Evolutionary conservation across 2,329 filamentous ascomycete genomes (phyloP).

Genomic region (Neofusicoccum cordaticola): DNA sequence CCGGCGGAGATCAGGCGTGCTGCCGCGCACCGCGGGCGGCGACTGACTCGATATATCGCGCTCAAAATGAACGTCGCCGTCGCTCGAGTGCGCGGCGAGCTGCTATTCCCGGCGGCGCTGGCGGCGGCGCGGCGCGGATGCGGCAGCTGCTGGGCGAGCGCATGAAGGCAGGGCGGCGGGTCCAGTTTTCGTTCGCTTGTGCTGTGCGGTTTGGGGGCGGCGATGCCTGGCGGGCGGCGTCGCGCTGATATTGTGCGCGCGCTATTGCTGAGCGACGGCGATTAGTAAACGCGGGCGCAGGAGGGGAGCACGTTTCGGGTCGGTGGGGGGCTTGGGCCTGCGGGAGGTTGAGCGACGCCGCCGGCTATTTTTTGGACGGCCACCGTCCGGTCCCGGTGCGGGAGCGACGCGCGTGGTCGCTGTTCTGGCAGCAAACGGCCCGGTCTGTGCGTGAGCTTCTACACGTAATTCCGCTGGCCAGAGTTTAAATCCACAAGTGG

Average conservation of each 20-base stretch:
- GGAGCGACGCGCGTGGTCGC: background rate
- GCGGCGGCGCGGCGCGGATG: background rate
- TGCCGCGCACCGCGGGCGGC: background rate
- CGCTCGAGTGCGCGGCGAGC: background rate
- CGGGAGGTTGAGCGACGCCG: background rate
- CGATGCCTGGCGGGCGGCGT: background rate
- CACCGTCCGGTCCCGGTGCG: background rate
- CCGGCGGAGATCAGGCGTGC: background rate
- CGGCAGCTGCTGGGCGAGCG: background rate
- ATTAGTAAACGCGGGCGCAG: background rate
- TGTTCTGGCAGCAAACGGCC: background rate
- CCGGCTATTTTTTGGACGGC: background rate
- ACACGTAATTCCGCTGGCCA: background rate
- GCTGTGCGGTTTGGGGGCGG: background rate
- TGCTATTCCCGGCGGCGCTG: background rate
- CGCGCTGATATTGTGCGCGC: background rate
- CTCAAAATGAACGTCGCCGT: background rate
- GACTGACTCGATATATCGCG: constrained; percentile 9
- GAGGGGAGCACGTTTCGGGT: constrained; percentile 3
- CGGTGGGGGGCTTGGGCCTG: background rate
- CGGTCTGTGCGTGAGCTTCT: background rate
- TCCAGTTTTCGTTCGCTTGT: constrained; percentile 4
- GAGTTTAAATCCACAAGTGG: background rate
- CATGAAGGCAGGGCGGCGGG: background rate
- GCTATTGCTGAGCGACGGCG: background rate